Conservation (phyloP, 1,284 basidiomycete species). For the Sporisorium iseilematis-ciliati region DNA sequence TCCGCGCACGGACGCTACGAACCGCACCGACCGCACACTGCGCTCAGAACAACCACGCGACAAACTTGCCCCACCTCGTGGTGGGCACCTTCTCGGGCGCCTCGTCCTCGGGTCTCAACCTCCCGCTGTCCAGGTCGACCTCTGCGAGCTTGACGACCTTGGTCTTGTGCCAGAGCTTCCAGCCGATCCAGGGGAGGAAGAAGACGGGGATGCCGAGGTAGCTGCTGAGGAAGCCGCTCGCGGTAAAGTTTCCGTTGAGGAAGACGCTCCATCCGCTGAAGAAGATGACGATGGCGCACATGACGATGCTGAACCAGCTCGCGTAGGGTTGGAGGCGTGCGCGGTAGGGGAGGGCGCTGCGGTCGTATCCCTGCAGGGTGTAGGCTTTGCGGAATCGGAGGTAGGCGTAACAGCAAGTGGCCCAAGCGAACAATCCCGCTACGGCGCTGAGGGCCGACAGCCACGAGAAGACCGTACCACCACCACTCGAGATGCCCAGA, state of each 20-base stretch:
- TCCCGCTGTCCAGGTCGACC: conserved; percentile 75
- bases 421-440: conserved; percentile 83
- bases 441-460: conserved; percentile 77
- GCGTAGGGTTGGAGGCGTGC: conserved; percentile 69
- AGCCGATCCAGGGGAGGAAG: conserved; percentile 79
- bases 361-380: conserved; percentile 75
- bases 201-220: conserved; percentile 82
- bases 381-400: conserved; percentile 79
- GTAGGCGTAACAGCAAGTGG: conserved; percentile 81
- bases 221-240: conserved; percentile 80
- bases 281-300: conserved; percentile 56
- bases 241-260: conserved; percentile 58
- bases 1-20: too few species aligned
- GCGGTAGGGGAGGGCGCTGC: conserved; percentile 73
- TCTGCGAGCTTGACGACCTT: conserved; percentile 65
- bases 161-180: conserved; percentile 74
- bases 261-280: conserved; percentile 71
- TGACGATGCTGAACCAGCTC: conserved; percentile 53
- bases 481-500: conserved; percentile 71
- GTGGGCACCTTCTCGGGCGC: conserved; percentile 20
- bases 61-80: conserved; percentile 33
- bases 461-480: conserved; percentile 75
- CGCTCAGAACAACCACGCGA: conserved; percentile 45
- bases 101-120: conserved; percentile 39
- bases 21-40: too few species aligned